These are phyloP conservation scores for Pontederia paniculata DNA, from an alignment of 176 grass and related monocot genomes.

Conservation along the genomic window DNA sequence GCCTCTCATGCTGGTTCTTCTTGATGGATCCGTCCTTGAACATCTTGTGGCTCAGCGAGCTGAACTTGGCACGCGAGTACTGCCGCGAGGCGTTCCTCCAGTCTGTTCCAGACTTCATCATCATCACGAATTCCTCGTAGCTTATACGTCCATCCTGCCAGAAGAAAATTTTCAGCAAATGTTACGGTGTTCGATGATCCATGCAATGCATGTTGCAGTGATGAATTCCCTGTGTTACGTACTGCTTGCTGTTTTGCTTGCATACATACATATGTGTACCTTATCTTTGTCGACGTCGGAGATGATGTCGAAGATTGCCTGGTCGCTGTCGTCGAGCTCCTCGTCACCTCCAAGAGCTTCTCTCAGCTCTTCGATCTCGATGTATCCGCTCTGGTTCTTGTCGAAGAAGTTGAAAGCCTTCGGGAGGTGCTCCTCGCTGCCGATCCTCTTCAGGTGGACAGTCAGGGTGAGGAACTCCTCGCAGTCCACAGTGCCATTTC, in stretches of 20 bases:
- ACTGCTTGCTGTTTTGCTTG: too few species aligned
- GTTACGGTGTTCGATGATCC: too few species aligned
- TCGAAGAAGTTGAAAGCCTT: slow-evolving; percentile 81
- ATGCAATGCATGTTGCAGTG: too few species aligned
- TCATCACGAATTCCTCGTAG: slow-evolving; percentile 68
- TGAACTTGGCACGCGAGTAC: slow-evolving; percentile 50
- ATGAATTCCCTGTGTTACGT: too few species aligned
- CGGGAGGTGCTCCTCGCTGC: slow-evolving; percentile 52
- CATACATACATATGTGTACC: too few species aligned
- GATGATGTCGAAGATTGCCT: slow-evolving; percentile 62
- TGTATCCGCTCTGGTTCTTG: slow-evolving; percentile 67
- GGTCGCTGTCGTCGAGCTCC: slow-evolving; percentile 34
- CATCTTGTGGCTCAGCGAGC: slow-evolving; percentile 51
- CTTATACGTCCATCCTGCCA: slow-evolving; percentile 83
- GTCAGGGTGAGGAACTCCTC: slow-evolving; percentile 85
- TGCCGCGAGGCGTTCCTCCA: slow-evolving; percentile 67
- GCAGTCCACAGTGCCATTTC: slow-evolving; percentile 58
- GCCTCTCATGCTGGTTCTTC: too few species aligned
- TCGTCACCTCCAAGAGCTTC: slow-evolving; percentile 61
- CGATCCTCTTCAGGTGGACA: slow-evolving; percentile 76
- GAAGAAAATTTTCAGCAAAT: too few species aligned
- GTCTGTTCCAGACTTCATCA: slow-evolving; percentile 86
- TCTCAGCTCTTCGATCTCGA: slow-evolving; percentile 70
- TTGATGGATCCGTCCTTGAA: slow-evolving; percentile 25
- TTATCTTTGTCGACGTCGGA: slow-evolving; percentile 61